Conservation (phyloP, 2,329 filamentous ascomycete genomes). For the Microsporum canis region DNA sequence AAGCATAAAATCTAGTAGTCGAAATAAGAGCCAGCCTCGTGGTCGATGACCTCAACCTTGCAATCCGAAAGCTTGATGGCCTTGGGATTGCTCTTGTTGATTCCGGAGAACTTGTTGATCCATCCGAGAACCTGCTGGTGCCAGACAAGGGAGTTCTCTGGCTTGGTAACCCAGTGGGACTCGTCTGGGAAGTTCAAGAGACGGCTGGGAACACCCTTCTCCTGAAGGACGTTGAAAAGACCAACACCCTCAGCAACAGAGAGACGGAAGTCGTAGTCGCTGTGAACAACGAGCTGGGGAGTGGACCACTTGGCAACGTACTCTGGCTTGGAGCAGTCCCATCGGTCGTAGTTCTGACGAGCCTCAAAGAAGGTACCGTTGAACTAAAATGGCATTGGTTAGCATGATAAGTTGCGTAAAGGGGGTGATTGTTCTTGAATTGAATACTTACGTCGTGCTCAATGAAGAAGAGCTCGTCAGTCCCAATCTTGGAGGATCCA, state of each 20-base stretch:
- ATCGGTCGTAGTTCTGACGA: constrained; percentile 53
- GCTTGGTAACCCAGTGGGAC: constrained; percentile 63
- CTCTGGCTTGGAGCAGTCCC: constrained; percentile 50
- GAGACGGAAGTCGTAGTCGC: constrained; percentile 73
- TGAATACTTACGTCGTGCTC: constrained; percentile 32
- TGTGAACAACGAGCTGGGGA: constrained; percentile 75
- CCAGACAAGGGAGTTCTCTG: constrained; percentile 83
- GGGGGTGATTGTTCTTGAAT: not conserved
- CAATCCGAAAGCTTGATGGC: constrained; percentile 27
- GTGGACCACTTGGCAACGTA: constrained; percentile 60
- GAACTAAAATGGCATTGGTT: constrained; percentile 25
- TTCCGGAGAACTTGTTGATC: constrained; percentile 45
- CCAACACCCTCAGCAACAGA: constrained; percentile 68
- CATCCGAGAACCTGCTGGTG: constrained; percentile 70
- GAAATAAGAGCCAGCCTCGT: constrained; percentile 7
- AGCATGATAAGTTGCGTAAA: not conserved
- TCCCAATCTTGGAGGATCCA: constrained; percentile 39
- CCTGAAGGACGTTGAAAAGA: constrained; percentile 71
- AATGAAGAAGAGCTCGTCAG: constrained; percentile 44
- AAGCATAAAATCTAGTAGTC: not conserved
- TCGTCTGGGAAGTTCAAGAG: constrained; percentile 70
- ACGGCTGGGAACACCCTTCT: constrained; percentile 59
- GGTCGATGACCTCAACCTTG: constrained; percentile 22
- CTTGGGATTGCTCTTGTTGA: constrained; percentile 20
- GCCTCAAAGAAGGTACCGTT: constrained; percentile 42